These are phyloP conservation scores for Oxyria digyna DNA, from an alignment of 148 eudicot genomes.

Conservation along the genomic window DNA sequence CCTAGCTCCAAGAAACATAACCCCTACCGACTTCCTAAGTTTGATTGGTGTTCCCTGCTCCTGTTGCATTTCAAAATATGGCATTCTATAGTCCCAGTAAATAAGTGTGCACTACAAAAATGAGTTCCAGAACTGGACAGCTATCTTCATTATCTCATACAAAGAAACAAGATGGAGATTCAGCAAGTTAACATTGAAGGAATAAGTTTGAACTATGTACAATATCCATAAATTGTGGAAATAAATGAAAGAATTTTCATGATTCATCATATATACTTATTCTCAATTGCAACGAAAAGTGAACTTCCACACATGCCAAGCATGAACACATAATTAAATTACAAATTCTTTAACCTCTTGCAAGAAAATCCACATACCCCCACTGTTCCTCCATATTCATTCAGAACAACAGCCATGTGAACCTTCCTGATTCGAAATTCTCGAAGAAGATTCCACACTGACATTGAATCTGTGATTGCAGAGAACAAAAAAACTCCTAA, in stretches of 20 bases:
- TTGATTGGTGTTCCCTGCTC: too few species aligned
- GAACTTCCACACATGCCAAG: background rate
- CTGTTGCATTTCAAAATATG: background rate
- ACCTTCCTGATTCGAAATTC: conserved; percentile 98
- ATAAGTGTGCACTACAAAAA: background rate
- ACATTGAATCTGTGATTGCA: conserved; percentile 80
- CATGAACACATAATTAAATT: background rate
- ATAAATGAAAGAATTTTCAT: background rate
- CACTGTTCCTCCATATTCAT: conserved; percentile 96
- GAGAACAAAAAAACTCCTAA: background rate
- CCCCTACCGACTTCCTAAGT: background rate
- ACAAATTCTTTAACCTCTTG: background rate
- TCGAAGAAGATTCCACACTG: conserved; percentile 98
- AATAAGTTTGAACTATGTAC: too few species aligned
- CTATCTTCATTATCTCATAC: background rate
- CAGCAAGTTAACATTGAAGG: background rate
- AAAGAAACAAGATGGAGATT: background rate
- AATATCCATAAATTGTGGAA: too few species aligned
- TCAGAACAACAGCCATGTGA: conserved; percentile 98
- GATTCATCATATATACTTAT: background rate
- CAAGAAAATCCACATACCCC: conserved; percentile 52
- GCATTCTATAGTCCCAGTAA: background rate
- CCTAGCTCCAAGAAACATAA: background rate
- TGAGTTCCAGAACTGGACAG: background rate
- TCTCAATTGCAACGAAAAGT: background rate